Conservation (phyloP, 2,329 filamentous ascomycete species). For the Aurifilum marmelostoma region DNA sequence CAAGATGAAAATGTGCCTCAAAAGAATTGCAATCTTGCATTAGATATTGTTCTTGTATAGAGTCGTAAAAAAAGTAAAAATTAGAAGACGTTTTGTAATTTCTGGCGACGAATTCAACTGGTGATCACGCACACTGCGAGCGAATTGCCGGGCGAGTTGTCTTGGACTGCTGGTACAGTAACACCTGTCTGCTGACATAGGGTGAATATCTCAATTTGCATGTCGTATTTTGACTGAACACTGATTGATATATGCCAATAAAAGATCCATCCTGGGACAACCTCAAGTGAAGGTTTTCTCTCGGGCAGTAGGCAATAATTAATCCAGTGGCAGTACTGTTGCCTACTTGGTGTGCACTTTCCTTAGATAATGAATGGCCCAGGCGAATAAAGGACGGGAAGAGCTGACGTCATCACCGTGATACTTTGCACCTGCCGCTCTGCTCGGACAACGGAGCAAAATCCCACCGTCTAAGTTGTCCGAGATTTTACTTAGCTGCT, state of each 20-base stretch:
- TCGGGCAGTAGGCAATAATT: no score
- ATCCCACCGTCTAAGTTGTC: slow-evolving; percentile 32
- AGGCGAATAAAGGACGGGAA: not conserved
- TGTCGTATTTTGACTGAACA: not conserved
- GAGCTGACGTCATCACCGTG: slow-evolving; percentile 16
- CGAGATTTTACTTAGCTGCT: slow-evolving; percentile 24
- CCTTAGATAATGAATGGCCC: not conserved
- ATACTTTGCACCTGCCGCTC: not conserved
- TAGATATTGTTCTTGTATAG: no score
- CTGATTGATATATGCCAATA: not conserved
- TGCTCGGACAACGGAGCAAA: slow-evolving; percentile 32
- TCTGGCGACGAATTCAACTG: not conserved
- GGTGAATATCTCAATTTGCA: not conserved
- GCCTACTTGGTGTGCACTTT: not conserved
- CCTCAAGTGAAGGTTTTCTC: no score
- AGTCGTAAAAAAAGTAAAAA: no score
- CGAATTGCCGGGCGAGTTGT: not conserved
- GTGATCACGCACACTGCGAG: not conserved
- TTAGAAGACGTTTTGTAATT: not conserved
- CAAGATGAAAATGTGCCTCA: not conserved
- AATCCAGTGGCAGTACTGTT: no score
- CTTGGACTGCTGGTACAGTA: not conserved
- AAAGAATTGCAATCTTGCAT: no score
- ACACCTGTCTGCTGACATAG: not conserved
- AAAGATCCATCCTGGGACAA: not conserved